Conservation (phyloP, 2,329 filamentous ascomycete species). For the Fusarium gaditjirri region DNA sequence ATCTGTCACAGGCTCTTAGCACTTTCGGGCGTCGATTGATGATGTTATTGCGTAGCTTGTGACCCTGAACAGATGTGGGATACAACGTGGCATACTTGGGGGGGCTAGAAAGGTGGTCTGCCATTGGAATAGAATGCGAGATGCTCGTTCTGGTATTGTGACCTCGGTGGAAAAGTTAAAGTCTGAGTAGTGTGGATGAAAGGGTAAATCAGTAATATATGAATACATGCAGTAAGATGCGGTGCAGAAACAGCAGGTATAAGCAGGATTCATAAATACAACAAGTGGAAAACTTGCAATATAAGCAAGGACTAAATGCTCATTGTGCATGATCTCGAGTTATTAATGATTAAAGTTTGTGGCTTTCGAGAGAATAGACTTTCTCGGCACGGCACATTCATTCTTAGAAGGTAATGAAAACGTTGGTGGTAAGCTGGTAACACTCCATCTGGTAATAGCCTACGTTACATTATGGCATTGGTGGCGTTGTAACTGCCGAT, state of each 20-base stretch:
- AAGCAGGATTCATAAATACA: fast-evolving
- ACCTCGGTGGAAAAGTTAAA: fast-evolving
- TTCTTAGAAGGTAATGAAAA: neutral
- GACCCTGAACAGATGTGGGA: neutral
- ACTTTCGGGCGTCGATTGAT: neutral
- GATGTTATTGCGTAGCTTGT: neutral
- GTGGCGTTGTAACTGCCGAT: neutral
- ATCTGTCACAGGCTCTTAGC: neutral
- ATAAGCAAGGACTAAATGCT: neutral
- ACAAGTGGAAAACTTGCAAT: fast-evolving
- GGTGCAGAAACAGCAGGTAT: too few species aligned
- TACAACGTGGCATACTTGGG: neutral
- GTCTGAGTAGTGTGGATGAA: neutral
- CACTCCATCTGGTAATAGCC: neutral
- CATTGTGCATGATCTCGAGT: too few species aligned
- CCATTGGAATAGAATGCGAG: fast-evolving
- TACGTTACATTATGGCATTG: neutral
- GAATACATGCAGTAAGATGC: neutral
- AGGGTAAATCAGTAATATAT: neutral
- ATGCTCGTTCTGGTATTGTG: neutral
- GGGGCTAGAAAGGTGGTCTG: fast-evolving
- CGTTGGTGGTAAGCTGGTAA: neutral
- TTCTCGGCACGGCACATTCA: neutral
- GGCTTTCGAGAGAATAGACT: fast-evolving
- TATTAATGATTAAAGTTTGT: neutral